Conservation (phyloP, 1,284 basidiomycete species). For the Amylostereum areolatum region DNA sequence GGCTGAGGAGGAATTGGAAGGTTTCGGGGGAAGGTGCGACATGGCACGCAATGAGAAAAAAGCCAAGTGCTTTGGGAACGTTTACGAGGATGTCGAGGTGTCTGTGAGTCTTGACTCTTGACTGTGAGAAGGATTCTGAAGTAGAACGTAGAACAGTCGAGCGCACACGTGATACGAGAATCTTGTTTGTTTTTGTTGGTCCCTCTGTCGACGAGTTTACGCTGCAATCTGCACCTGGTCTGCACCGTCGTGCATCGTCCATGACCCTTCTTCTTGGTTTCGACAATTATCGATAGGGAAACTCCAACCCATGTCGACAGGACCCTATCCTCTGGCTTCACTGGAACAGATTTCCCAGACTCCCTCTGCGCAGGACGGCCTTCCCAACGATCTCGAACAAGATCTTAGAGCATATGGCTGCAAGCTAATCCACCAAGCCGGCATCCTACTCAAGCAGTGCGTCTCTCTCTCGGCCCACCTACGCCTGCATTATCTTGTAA, state of each 20-base stretch:
- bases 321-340: constrained; percentile 82
- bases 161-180: too few relatives aligned
- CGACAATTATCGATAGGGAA: background rate
- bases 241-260: background rate
- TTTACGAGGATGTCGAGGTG: too few relatives aligned
- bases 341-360: constrained; percentile 71
- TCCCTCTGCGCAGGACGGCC: constrained; percentile 78
- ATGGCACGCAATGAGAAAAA: too few relatives aligned
- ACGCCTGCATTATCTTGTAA: constrained; percentile 7
- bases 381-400: constrained; percentile 76
- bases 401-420: constrained; percentile 86
- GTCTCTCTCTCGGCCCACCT: constrained; percentile 20
- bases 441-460: constrained; percentile 83
- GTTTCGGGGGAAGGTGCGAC: too few relatives aligned
- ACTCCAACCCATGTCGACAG: constrained; percentile 36
- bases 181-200: too few relatives aligned
- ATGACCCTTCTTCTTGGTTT: background rate
- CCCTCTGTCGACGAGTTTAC: too few relatives aligned
- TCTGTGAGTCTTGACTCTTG: too few relatives aligned
- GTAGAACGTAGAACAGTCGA: background rate
- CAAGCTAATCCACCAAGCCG: constrained; percentile 92
- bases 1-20: too few relatives aligned
- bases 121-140: background rate
- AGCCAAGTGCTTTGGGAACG: too few relatives aligned
- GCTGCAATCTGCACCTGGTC: background rate